Conservation (phyloP, 371 early-diverging fungal species). For the Gilbertella persicaria region DNA sequence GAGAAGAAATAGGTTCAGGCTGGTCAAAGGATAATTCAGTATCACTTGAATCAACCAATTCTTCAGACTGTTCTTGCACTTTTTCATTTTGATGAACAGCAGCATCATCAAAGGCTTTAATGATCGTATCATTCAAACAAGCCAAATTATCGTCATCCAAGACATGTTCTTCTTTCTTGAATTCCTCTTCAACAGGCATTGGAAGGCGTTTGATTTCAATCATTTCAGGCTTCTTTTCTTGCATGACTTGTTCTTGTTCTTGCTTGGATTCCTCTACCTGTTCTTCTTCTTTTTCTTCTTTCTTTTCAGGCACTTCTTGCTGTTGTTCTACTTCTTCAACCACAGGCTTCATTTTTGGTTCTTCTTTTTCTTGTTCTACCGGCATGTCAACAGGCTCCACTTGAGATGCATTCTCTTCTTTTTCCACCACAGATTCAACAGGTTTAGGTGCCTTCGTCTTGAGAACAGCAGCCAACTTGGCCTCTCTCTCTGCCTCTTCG, state of each 20-base stretch:
- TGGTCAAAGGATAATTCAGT: neutral
- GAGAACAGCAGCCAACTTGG: slow-evolving; percentile 17
- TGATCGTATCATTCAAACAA: slow-evolving; percentile 28
- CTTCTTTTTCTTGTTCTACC: neutral
- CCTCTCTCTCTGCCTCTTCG: slow-evolving; percentile 36
- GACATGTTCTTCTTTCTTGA: neutral
- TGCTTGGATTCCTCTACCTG: neutral
- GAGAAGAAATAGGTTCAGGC: slow-evolving; percentile 12
- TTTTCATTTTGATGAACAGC: neutral
- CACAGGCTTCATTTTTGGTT: neutral
- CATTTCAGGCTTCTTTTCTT: slow-evolving; percentile 7
- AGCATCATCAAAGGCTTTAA: slow-evolving; percentile 31
- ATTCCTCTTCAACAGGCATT: neutral
- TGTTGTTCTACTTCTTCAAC: neutral
- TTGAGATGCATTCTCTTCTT: too few relatives aligned
- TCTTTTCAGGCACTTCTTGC: neutral
- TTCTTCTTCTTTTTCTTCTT: neutral
- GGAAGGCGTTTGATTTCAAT: neutral
- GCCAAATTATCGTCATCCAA: slow-evolving; percentile 12
- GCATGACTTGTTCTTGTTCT: neutral
- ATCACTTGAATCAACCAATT: neutral
- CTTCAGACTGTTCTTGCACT: neutral
- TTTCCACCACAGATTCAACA: neutral
- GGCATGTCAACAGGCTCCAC: too few relatives aligned
- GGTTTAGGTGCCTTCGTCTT: slow-evolving; percentile 11